These are phyloP conservation scores for Thielaviopsis cerberus DNA, from an alignment of 2,329 filamentous ascomycete genomes.

Conservation along the genomic window DNA sequence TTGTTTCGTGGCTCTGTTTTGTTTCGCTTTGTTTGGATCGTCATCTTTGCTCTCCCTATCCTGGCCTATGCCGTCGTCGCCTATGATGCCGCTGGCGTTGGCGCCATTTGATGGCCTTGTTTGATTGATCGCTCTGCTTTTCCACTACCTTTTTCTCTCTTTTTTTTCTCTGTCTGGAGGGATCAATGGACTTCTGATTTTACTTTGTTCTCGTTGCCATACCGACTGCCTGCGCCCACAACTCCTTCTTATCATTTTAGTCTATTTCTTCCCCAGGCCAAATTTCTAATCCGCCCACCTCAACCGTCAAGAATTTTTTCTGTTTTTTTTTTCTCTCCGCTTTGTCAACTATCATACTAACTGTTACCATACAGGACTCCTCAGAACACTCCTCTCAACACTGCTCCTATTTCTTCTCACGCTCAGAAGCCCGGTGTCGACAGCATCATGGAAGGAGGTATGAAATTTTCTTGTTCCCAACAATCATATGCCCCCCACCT, in stretches of 20 bases:
- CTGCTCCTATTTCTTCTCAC: conserved; percentile 92
- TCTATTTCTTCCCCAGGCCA: background rate
- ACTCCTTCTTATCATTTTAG: background rate
- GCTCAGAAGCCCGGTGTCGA: conserved; percentile 85
- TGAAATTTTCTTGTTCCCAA: conserved; percentile 21
- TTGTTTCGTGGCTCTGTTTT: background rate
- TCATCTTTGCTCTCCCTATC: background rate
- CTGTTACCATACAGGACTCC: conserved; percentile 49
- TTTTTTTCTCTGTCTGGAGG: background rate
- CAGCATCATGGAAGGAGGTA: conserved; percentile 93
- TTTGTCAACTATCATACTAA: conserved; percentile 6
- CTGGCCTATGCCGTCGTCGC: background rate
- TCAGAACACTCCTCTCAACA: conserved; percentile 90
- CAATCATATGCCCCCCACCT: background rate
- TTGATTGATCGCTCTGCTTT: background rate
- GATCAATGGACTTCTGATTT: background rate
- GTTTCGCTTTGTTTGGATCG: background rate
- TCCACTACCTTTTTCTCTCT: background rate
- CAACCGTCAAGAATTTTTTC: background rate
- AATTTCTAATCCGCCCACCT: background rate
- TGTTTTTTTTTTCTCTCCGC: background rate
- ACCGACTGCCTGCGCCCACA: background rate
- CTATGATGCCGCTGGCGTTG: background rate
- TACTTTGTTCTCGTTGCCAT: background rate
- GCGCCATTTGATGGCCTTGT: background rate